phyloP scores from a whole-genome alignment of 129 eudicot species.

The Flaveria trinervia region DNA sequence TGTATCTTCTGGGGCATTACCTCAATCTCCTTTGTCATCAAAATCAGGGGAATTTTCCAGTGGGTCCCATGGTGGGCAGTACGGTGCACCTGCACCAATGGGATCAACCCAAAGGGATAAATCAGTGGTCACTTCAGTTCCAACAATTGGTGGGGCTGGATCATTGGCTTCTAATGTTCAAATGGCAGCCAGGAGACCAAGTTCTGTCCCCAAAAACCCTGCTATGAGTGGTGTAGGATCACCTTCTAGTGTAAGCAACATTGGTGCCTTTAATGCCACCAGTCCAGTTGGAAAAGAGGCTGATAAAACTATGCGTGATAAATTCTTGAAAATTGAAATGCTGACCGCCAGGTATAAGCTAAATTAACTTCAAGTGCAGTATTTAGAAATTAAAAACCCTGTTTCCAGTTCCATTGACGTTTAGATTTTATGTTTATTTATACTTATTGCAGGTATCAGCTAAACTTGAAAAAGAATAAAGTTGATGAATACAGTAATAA shows the following conservation, averaged over 20 bases:
- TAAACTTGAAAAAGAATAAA: conserved; percentile 72
- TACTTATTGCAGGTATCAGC: conserved; percentile 59
- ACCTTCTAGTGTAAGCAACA: conserved; percentile 82
- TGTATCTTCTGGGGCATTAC: conserved; percentile 78
- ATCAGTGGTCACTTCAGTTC: conserved; percentile 64
- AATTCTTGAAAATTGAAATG: conserved; percentile 72
- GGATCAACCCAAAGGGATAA: conserved; percentile 74
- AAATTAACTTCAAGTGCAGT: background rate
- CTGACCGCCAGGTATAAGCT: conserved; percentile 59
- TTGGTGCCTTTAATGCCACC: conserved; percentile 66
- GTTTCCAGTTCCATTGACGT: background rate
- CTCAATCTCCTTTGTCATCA: conserved; percentile 93
- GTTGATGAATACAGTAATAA: conserved; percentile 53
- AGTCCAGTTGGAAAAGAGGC: conserved; percentile 76
- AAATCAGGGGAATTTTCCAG: conserved; percentile 91
- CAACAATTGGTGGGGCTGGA: conserved; percentile 53
- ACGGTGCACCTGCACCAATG: conserved; percentile 61
- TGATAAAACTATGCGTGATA: conserved; percentile 63
- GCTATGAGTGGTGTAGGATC: conserved; percentile 86
- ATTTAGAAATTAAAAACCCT: background rate
- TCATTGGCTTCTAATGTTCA: conserved; percentile 80
- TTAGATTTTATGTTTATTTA: conserved; percentile 18
- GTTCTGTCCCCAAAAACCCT: conserved; percentile 73
- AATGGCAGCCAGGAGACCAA: conserved; percentile 63
- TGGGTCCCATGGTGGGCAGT: conserved; percentile 77